These are phyloP conservation scores for Pyrus bretschneideri DNA, from an alignment of 306 rosid species.

Conservation along the genomic window DNA sequence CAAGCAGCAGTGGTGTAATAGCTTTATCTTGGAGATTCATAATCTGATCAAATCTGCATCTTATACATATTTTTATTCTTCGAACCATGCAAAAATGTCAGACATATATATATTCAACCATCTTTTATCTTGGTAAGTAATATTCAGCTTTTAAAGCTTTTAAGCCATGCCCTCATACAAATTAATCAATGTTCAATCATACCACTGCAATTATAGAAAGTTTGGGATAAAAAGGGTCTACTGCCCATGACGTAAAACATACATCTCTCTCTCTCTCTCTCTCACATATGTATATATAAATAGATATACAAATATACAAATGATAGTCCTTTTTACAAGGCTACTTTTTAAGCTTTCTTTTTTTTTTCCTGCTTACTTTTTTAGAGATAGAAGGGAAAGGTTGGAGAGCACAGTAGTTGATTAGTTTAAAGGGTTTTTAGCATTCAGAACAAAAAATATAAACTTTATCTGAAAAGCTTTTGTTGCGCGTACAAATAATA, in stretches of 20 bases:
- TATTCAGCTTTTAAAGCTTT: conserved; percentile 6
- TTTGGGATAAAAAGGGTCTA: conserved; percentile 28
- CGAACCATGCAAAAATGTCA: conserved; percentile 59
- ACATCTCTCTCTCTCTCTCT: neutral
- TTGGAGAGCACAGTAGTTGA: conserved; percentile 9
- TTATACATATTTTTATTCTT: conserved; percentile 8
- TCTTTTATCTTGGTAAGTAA: neutral
- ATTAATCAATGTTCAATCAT: conserved; percentile 68
- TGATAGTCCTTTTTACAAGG: conserved; percentile 48
- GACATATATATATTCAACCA: conserved; percentile 31
- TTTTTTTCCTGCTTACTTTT: conserved; percentile 35
- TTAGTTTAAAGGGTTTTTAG: conserved; percentile 32
- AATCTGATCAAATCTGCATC: conserved; percentile 12
- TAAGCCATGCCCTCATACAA: conserved; percentile 36
- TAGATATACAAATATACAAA: conserved; percentile 16
- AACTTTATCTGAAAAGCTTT: conserved; percentile 24
- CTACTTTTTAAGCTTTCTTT: conserved; percentile 19
- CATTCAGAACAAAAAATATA: conserved; percentile 17
- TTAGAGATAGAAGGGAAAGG: conserved; percentile 37
- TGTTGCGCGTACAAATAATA: conserved; percentile 5
- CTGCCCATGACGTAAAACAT: conserved; percentile 33
- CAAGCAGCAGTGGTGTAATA: neutral
- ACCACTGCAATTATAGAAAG: conserved; percentile 51
- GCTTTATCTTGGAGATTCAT: neutral
- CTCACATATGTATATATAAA: neutral